These are phyloP conservation scores for Avena sativa DNA, from an alignment of 176 grass and related monocot species.

Conservation along the genomic window DNA sequence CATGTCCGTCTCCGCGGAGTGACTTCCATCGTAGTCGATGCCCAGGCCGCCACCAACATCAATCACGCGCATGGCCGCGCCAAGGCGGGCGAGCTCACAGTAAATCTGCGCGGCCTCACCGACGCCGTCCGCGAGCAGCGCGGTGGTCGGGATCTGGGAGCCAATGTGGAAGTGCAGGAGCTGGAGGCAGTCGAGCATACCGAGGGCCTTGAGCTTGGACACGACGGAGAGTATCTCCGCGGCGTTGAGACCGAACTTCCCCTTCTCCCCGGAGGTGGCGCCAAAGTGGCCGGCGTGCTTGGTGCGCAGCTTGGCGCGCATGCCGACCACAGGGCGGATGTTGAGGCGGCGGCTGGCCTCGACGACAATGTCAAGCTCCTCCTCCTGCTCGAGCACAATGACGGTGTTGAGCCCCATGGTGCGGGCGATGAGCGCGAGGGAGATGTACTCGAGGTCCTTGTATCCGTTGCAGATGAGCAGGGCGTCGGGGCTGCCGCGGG, in stretches of 20 bases:
- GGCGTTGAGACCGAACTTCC: slow-evolving; percentile 90
- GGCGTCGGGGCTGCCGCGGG: slow-evolving; percentile 67
- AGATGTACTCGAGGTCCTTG: slow-evolving; percentile 90
- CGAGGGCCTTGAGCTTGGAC: slow-evolving; percentile 61
- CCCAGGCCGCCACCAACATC: slow-evolving; percentile 90
- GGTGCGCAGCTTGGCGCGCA: slow-evolving; percentile 97
- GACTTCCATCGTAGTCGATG: slow-evolving; percentile 85
- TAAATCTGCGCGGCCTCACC: slow-evolving; percentile 91
- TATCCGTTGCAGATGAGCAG: slow-evolving; percentile 94
- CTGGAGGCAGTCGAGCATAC: slow-evolving; percentile 96
- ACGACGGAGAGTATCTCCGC: slow-evolving; percentile 77
- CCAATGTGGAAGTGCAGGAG: slow-evolving; percentile 97
- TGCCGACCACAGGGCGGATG: slow-evolving; percentile 73
- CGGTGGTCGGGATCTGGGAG: slow-evolving; percentile 90
- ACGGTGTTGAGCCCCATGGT: slow-evolving; percentile 81
- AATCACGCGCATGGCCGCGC: slow-evolving; percentile 78
- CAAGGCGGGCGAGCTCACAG: slow-evolving; percentile 89
- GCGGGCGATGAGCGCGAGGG: slow-evolving; percentile 73
- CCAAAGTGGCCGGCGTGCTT: slow-evolving; percentile 95
- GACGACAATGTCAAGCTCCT: slow-evolving; percentile 93
- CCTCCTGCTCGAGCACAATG: slow-evolving; percentile 94
- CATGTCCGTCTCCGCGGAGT: slow-evolving; percentile 82
- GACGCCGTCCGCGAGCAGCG: slow-evolving; percentile 78
- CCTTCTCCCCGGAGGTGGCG: slow-evolving; percentile 90
- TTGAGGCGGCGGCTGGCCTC: slow-evolving; percentile 68